Base-by-base conservation (phyloP, 768 basidiomycete genomes). In the Basidioascus undulatus region DNA sequence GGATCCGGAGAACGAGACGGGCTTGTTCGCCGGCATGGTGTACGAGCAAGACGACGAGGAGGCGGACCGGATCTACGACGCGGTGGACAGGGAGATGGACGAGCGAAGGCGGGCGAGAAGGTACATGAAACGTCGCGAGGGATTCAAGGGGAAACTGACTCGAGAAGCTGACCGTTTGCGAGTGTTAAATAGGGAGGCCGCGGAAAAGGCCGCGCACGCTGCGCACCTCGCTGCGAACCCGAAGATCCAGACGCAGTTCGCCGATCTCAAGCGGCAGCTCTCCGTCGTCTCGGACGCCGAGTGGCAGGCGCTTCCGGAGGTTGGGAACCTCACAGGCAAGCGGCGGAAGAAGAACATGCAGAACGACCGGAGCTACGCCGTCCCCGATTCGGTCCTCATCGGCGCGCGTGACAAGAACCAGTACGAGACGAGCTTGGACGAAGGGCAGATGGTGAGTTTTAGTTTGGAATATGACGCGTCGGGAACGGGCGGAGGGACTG, bases 1-100 rank as follows among this genome's bases (percentile, higher is more conserved):
- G 58, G 89, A 98, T 57, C 92, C 89, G 19, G 92, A 98, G 55
- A 89, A 94, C 56, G 87, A 96, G 61, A 76, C 74, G 48, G 89
- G 89, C 20, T 67, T 96, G 6, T 96, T 98, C 54, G 81, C 86
- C 4, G 86, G 87, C 11, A 27, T 18, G 8, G 81, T 82, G 0
- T 94, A 98, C 55, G 87, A 98, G 56, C 76, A 78, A 42, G 92
- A 96, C 48, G 92, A 98, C 46, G 87, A 94, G 50, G 92, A 96
- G 57, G 92, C 89, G 0, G 89, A 96, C 58, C 70, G 68, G 54
- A 92, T 92, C 39, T 98, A 89, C 55, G 89, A 92, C 20, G 52
- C 62, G n/a, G 87, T 94, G 1, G 87, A 94, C 51, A 65, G 70
- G 32, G 72, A 72, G 23, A 87, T 98, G 78, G 89, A 94, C 55